Percentiles rank a stretch among this genome's conserved stretches.
These are phyloP conservation scores for Inosperma sp. DNA, from an alignment of 768 basidiomycete species.

Conservation along the genomic window DNA sequence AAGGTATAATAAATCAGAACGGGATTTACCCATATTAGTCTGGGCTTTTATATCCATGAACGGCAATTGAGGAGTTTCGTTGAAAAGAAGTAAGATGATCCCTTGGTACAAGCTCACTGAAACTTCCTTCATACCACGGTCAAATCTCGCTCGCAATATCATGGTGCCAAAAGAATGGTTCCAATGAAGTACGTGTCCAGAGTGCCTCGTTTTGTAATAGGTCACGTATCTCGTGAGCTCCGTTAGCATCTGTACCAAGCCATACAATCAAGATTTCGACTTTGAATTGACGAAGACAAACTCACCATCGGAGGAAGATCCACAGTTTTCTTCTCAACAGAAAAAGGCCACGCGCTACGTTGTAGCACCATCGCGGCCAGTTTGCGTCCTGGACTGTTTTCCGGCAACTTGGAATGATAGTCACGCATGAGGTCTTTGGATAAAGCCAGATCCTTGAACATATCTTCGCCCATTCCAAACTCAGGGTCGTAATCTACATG, in stretches of 20 bases:
- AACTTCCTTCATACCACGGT: constrained; percentile 71
- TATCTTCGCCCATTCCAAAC: constrained; percentile 89
- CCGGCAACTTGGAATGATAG: constrained; percentile 47
- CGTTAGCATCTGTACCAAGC: constrained; percentile 58
- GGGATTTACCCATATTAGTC: constrained; percentile 72
- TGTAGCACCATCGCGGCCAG: constrained; percentile 81
- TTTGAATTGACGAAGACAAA: constrained; percentile 8
- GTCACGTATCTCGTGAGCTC: constrained; percentile 57
- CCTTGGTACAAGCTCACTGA: constrained; percentile 90
- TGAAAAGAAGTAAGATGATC: constrained; percentile 82
- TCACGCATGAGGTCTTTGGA: constrained; percentile 71
- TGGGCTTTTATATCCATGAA: constrained; percentile 65
- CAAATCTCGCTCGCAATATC: constrained; percentile 68
- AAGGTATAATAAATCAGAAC: too few species aligned
- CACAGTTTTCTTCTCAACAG: constrained; percentile 44
- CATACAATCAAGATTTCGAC: neutral
- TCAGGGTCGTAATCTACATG: constrained; percentile 86
- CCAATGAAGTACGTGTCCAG: constrained; percentile 75
- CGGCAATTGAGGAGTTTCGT: constrained; percentile 53
- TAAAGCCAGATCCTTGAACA: constrained; percentile 87
- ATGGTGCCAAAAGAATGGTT: constrained; percentile 84
- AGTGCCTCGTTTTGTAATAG: constrained; percentile 79
- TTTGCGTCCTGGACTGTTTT: constrained; percentile 39
- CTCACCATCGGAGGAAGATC: constrained; percentile 52
- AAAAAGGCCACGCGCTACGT: constrained; percentile 84